Base-by-base conservation (phyloP, 352 stramenopile species). In the Globisporangium orthogonon region DNA sequence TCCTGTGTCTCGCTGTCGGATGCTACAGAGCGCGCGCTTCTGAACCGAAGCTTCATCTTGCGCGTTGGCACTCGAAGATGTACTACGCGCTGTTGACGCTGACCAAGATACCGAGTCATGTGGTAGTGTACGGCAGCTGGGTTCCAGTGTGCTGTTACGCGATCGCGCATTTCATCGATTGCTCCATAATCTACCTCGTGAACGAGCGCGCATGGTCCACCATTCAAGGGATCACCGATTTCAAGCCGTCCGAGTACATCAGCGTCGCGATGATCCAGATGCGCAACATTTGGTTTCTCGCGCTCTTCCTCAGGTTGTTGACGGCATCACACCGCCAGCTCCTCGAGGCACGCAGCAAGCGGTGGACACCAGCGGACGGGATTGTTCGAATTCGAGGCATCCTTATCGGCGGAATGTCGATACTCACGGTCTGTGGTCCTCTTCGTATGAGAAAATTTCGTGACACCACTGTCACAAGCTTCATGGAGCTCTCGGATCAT, bases 111-210 rank as follows among this genome's bases (percentile, higher is more conserved):
- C 71, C 71, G 7, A 61, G 60, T 11, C 56, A 71, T 37, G 45
- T 68, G 13, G 56, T 78, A 30, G 63, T 78, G 7, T 81, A 82
- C 44, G 67, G 69, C 23, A 77, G 66, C 41, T 71, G 61, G 65
- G 7, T 63, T 2, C 60, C 70, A 2, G 44, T 74, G 14, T 10
- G 66, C 4, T 61, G 54, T 40, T 77, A 77, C 35, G 58, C 59
- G 37, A 10, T 60, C 3, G 69, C 69, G 10, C 65, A 74, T 31
- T 63, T 58, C 3, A 60, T 74, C 29, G 69, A 77, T 46, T 63
- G 46, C 33, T 48, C 60, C 0, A 28, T 73, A 7, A 60, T 54
- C 7, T 67, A 78, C 33, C 18, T 63, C 10, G 49, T 70, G 30
- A 62, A 55, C 47, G 53, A 72, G 30, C 62, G 54, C 28, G 28